Evolutionary conservation across 768 basidiomycete species (phyloP), one percentile per base, ranked within the genome.

Genomic region (Galerina marginata): DNA sequence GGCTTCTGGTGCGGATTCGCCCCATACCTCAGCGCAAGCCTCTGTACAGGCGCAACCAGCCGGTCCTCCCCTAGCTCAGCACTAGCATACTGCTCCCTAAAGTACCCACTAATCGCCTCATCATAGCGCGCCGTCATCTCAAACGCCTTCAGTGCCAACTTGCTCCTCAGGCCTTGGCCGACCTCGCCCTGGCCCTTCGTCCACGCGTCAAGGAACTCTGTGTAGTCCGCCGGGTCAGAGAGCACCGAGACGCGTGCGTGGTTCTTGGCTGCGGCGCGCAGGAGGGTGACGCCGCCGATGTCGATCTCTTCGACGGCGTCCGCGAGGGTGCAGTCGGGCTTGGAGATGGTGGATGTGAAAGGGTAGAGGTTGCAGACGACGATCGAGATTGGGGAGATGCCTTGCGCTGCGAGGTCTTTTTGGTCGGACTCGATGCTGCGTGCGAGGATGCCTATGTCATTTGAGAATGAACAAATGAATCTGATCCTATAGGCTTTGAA

Each of bases 291-390:
- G 26, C 97, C 97, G 6, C 97, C 97, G 58, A 99, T 99, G 76
- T 99, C 97, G 66, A 99, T 91, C 76, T 99, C 97, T 74, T 99
- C 97, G 59, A 99, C 90, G 5, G 96, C 96, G 49, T 91, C 90
- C 3, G 93, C 87, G 60, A 98, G 86, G 10, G 93, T 95, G 77
- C 95, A 96, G 64, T 86, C 86, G 0, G 95, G 92, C 67, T 89
- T 86, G 0, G 96, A 85, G 72, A 96, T 92, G 49, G 96, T 97
- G 20, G 88, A 86, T 36, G 92, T 87, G 79, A 99, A 99, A 0
- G 97, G 97, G 80, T 99, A 99, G 54, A 99, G 87, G 74, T 99
- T 99, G 87, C 97, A 99, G 62, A 97, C 95, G 58, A 99, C 96
- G 79, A 99, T 91, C 57, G 91, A 89, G 77, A 99, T 98, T 62